phyloP scores from a whole-genome alignment of 192 early-diverging fungal species.

The Linnemannia zychae region DNA sequence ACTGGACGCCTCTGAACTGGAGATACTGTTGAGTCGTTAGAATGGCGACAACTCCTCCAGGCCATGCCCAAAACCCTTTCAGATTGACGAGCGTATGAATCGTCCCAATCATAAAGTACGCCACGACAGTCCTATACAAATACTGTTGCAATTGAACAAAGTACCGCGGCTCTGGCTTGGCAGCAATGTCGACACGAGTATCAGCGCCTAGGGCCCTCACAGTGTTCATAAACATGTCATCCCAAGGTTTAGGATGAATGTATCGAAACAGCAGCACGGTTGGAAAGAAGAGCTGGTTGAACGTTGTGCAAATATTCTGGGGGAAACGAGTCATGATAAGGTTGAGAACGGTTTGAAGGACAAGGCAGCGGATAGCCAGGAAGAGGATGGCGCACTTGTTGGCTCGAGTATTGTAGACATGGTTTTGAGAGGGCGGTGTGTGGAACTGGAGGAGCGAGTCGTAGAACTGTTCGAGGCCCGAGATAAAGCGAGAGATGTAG shows the following conservation, averaged over 20 bases:
- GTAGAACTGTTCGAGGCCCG: conserved; percentile 44
- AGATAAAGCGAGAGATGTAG: conserved; percentile 33
- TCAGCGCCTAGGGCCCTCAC: conserved; percentile 16
- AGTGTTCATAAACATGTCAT: conserved; percentile 37
- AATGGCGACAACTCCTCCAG: not conserved
- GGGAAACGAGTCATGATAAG: not conserved
- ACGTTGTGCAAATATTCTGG: conserved; percentile 26
- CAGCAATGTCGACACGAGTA: conserved; percentile 31
- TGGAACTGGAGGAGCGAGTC: conserved; percentile 22
- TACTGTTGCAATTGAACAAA: conserved; percentile 30
- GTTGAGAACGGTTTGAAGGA: conserved; percentile 31
- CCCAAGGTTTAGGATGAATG: conserved; percentile 30
- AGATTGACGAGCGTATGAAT: conserved; percentile 32
- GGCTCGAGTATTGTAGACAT: not conserved
- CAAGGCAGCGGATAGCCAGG: conserved; percentile 25
- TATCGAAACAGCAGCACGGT: conserved; percentile 36
- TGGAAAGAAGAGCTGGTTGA: conserved; percentile 44
- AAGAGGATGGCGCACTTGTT: not conserved
- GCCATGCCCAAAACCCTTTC: conserved; percentile 5
- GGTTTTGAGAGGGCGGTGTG: conserved; percentile 2
- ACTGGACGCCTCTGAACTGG: conserved; percentile 4
- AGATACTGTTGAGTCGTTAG: conserved; percentile 25
- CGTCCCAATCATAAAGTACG: conserved; percentile 23
- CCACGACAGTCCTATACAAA: conserved; percentile 18
- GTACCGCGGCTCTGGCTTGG: conserved; percentile 21